Evolutionary conservation across 805 yeast genomes (phyloP).

Genomic region (Metschnikowia lunata): DNA sequence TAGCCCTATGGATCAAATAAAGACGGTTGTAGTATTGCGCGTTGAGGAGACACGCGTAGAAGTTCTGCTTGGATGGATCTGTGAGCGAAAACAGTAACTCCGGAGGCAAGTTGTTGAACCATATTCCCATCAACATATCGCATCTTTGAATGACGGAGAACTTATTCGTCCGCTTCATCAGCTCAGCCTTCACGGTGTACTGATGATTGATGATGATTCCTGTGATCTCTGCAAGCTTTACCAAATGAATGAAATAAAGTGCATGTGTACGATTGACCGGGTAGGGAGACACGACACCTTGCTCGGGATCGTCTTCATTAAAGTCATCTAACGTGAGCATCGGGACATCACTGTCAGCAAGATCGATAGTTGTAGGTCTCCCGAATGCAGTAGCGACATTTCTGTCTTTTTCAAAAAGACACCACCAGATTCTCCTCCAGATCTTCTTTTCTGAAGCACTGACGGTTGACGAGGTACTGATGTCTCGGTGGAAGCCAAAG

Average conservation of each 20-base stretch:
- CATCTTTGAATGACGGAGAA: constrained; percentile 55
- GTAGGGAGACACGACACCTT: constrained; percentile 35
- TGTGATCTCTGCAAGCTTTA: constrained; percentile 65
- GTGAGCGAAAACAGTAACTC: constrained; percentile 58
- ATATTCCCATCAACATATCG: constrained; percentile 71
- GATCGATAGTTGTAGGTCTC: constrained; percentile 61
- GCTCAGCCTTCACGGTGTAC: constrained; percentile 64
- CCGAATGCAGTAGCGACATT: constrained; percentile 70
- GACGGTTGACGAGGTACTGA: constrained; percentile 36
- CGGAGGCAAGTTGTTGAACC: constrained; percentile 66
- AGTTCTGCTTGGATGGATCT: constrained; percentile 49
- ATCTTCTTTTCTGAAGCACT: constrained; percentile 41
- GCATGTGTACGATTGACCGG: constrained; percentile 47
- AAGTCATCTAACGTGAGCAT: constrained; percentile 67
- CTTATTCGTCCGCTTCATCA: constrained; percentile 40
- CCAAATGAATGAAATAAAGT: constrained; percentile 55
- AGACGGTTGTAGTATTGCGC: constrained; percentile 71
- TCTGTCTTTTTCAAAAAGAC: constrained; percentile 65
- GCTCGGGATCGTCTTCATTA: constrained; percentile 45
- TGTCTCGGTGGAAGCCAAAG: constrained; percentile 66
- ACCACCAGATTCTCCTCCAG: constrained; percentile 76
- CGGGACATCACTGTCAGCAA: constrained; percentile 74
- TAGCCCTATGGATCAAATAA: constrained; percentile 66
- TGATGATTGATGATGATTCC: constrained; percentile 67
- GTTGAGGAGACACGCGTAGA: constrained; percentile 55